phyloP scores from a whole-genome alignment of 805 yeast species.

The Hanseniaspora meyeri region DNA sequence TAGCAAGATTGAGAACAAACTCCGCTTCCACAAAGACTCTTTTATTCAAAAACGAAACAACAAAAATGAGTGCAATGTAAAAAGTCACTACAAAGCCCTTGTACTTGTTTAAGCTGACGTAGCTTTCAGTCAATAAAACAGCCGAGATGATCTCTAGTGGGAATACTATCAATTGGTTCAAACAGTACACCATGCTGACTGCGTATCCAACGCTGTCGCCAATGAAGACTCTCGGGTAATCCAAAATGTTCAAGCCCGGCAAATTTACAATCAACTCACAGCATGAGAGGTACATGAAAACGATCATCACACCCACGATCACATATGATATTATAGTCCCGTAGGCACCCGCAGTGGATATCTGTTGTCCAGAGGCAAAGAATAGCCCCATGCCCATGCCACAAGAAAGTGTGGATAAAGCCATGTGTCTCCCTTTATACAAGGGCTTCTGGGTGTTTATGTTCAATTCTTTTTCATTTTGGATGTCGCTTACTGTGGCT shows the following conservation, averaged over 20 bases:
- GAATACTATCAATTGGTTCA: conserved; percentile 43
- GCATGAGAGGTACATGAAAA: conserved; percentile 11
- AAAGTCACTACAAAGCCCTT: conserved; percentile 23
- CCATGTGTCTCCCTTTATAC: conserved; percentile 11
- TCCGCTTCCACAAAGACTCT: conserved; percentile 45
- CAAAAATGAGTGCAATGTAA: conserved; percentile 28
- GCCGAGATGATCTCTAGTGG: conserved; percentile 48
- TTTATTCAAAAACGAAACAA: conserved; percentile 40
- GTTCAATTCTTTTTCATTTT: background rate
- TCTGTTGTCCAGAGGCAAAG: conserved; percentile 30
- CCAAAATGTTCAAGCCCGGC: conserved; percentile 1
- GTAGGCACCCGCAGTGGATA: conserved; percentile 14
- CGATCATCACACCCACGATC: conserved; percentile 14
- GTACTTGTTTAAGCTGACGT: conserved; percentile 27
- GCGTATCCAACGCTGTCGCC: conserved; percentile 52
- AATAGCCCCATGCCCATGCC: conserved; percentile 67
- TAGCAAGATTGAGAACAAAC: conserved; percentile 35
- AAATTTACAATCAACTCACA: conserved; percentile 14
- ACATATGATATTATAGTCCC: conserved; percentile 13
- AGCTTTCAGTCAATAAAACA: conserved; percentile 38
- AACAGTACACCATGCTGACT: conserved; percentile 46
- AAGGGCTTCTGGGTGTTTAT: background rate
- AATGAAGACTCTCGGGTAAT: conserved; percentile 46
- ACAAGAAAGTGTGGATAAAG: conserved; percentile 29
- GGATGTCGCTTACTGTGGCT: background rate